Percentiles rank a stretch among this genome's conserved stretches.
phyloP scores from a whole-genome alignment of 192 early-diverging fungal species.

The Dimargaris cristalligena region DNA sequence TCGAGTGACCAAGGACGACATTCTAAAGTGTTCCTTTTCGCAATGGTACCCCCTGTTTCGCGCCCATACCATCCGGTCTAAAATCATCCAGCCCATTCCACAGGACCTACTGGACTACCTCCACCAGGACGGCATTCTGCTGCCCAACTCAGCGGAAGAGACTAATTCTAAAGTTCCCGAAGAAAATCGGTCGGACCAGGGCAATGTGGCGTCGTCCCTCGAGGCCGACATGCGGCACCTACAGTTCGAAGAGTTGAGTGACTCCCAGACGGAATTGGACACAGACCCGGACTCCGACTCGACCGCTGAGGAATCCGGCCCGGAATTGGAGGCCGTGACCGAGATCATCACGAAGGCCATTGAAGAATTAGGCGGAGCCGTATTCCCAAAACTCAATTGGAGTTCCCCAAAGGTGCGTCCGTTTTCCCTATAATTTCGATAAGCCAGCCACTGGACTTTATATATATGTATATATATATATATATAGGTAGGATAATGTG shows the following conservation, averaged over 20 bases:
- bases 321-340: too few relatives aligned
- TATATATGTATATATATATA: too few relatives aligned
- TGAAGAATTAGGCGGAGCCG: constrained; percentile 50
- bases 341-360: too few relatives aligned
- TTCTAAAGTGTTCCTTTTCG: constrained; percentile 53
- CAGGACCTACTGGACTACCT: constrained; percentile 72
- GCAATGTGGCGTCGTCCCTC: neutral
- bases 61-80: constrained; percentile 47
- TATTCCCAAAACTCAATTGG: constrained; percentile 95
- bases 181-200: neutral
- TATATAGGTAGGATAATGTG: too few relatives aligned
- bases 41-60: constrained; percentile 63
- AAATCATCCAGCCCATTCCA: constrained; percentile 50
- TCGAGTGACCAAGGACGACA: constrained; percentile 38
- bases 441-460: too few relatives aligned
- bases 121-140: constrained; percentile 63
- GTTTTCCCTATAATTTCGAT: too few relatives aligned
- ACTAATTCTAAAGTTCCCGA: too few relatives aligned
- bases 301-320: constrained; percentile 18
- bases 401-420: too few relatives aligned
- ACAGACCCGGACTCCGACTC: constrained; percentile 18
- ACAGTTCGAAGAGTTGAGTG: too few relatives aligned
- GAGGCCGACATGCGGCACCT: too few relatives aligned
- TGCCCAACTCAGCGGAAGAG: constrained; percentile 50
- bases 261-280: too few relatives aligned